Evolutionary conservation across 768 basidiomycete genomes (phyloP).

Genomic region (Asterophora parasitica): DNA sequence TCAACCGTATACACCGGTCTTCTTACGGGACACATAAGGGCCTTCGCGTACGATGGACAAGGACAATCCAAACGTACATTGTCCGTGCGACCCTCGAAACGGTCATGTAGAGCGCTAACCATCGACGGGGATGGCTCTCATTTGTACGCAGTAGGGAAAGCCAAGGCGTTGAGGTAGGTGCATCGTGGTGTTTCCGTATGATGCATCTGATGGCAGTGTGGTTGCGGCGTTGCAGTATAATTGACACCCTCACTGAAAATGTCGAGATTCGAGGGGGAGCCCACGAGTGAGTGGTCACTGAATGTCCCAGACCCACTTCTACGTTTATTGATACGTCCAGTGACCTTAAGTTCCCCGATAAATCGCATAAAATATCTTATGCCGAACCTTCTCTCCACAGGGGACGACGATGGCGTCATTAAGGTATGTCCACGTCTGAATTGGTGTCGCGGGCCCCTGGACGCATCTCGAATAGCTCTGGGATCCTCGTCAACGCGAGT

Average conservation of each 20-base stretch:
- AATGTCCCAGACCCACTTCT: constrained; percentile 7
- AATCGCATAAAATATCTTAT: constrained; percentile 77
- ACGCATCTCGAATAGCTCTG: constrained; percentile 58
- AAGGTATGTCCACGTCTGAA: constrained; percentile 49
- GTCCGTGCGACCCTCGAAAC: constrained; percentile 69
- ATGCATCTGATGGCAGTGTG: constrained; percentile 11
- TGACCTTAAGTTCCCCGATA: constrained; percentile 62
- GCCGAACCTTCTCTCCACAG: constrained; percentile 73
- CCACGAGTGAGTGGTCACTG: constrained; percentile 57
- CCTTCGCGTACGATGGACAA: constrained; percentile 73
- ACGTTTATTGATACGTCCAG: constrained; percentile 28
- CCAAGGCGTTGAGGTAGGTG: constrained; percentile 72
- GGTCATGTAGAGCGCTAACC: constrained; percentile 74
- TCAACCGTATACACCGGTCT: constrained; percentile 74
- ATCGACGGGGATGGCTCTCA: constrained; percentile 62
- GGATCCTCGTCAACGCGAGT: constrained; percentile 73
- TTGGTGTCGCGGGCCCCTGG: neutral
- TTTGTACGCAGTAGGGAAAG: constrained; percentile 80
- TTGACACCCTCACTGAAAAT: constrained; percentile 60
- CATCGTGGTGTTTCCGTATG: constrained; percentile 2
- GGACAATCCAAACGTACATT: constrained; percentile 55
- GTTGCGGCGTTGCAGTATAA: constrained; percentile 37
- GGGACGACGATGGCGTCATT: constrained; percentile 92
- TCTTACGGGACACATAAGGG: constrained; percentile 79
- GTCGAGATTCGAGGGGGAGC: constrained; percentile 44